Evolutionary conservation across 768 basidiomycete species (phyloP), one percentile per base, ranked within the genome.

Genomic region (Panaeolus papilionaceus): DNA sequence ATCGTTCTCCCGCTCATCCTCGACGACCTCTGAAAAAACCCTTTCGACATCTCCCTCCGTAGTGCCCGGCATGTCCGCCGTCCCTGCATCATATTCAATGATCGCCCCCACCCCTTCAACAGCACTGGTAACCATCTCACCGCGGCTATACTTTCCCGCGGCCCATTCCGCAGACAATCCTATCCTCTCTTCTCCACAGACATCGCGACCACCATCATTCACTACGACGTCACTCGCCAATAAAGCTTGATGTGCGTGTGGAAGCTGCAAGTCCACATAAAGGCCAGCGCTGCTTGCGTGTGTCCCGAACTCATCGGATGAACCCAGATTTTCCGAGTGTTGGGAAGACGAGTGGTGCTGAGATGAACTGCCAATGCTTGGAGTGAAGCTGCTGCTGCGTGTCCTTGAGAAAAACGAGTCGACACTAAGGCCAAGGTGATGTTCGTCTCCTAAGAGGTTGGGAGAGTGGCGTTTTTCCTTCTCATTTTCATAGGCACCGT

Each of bases 161-260:
- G 16, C 54, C 54, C n/a, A 49, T n/a, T 33, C 54, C 54, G 54
- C 54, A 58, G 11, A 58, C 28, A 23, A 58, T 58, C 20, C 54
- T 33, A 28, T 37, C 33, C 5, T n/a, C 54, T 58, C 54, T 9
- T 28, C 54, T 28, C 54, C 54, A 28, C 3, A 11, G 6, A 12
- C 54, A 33, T 37, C 20, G 33, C 33, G 28, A 58, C 54, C 14
- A 37, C 54, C 54, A 58, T 58, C 54, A 58, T 58, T 58, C 20
- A 37, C 26, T 7, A 2, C 28, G 33, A 58, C 54, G 54, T 58
- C 54, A 58, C 33, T 18, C 11, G 14, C 20, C 33, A 58, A 58
- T 33, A 33, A 28, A 28, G 3, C 11, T 28, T 58, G 26, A 58
- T 28, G 33, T 7, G 28, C 26, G 26, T 26, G 47, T 58, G 54